phyloP scores from a whole-genome alignment of 768 basidiomycete genomes.

The Filobasidium wieringae region DNA sequence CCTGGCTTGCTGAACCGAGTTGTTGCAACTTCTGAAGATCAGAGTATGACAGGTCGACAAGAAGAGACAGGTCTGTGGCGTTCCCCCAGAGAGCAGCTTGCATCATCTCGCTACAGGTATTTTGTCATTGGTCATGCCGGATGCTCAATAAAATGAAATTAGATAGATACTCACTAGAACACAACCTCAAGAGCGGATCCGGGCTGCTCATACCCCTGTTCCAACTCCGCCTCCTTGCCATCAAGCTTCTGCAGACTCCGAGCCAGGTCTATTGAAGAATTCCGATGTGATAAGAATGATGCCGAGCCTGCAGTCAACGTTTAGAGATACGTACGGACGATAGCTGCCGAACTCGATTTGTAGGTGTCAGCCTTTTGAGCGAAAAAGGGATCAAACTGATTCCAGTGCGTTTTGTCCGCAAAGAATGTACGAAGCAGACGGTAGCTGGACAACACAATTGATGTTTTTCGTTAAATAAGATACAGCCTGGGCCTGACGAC shows the following conservation, averaged over 20 bases:
- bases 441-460: conserved; percentile 48
- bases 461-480: background rate
- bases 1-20: conserved; percentile 68
- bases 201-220: conserved; percentile 15
- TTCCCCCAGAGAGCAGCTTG: conserved; percentile 62
- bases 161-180: conserved; percentile 26
- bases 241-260: conserved; percentile 28
- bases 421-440: conserved; percentile 68
- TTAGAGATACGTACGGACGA: conserved; percentile 55
- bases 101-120: conserved; percentile 30
- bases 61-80: conserved; percentile 82
- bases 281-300: background rate
- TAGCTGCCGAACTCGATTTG: conserved; percentile 60
- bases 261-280: conserved; percentile 25
- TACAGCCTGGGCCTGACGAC: background rate
- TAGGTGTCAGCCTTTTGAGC: conserved; percentile 70
- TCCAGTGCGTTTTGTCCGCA: conserved; percentile 57
- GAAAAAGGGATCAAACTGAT: conserved; percentile 68
- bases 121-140: background rate
- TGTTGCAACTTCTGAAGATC: conserved; percentile 75
- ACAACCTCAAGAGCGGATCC: conserved; percentile 33
- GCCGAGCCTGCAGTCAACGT: too few species aligned
- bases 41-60: conserved; percentile 69
- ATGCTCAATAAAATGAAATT: background rate
- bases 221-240: conserved; percentile 19